Evolutionary conservation across 257 asterid genomes (phyloP).

Genomic region (Petunia axillaris): DNA sequence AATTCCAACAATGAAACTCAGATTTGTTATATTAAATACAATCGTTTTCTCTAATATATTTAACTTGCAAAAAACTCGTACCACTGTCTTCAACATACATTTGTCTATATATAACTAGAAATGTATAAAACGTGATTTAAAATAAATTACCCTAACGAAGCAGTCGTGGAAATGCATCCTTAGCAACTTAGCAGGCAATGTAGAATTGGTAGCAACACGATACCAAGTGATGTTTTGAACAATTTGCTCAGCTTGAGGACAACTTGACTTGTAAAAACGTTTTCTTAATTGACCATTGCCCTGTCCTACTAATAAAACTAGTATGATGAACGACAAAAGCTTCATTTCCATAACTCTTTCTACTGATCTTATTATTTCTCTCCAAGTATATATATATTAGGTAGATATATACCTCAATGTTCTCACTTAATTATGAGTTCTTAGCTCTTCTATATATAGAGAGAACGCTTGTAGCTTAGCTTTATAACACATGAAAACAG

Average conservation of each 20-base stretch:
- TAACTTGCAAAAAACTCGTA: too few relatives aligned
- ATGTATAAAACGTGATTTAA: too few relatives aligned
- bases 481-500: background rate
- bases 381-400: background rate
- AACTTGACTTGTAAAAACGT: conserved; percentile 36
- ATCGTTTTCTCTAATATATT: too few relatives aligned
- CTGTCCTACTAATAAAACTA: conserved; percentile 32
- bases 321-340: background rate
- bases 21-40: too few relatives aligned
- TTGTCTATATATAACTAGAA: background rate
- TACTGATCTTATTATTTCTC: background rate
- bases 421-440: background rate
- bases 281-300: conserved; percentile 39
- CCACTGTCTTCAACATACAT: background rate
- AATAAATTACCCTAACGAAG: conserved; percentile 42
- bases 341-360: background rate
- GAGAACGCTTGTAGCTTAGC: background rate
- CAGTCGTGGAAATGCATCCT: conserved; percentile 60
- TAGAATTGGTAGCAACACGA: conserved; percentile 37
- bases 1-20: background rate
- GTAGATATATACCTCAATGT: background rate
- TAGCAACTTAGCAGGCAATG: conserved; percentile 48
- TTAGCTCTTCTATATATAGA: background rate
- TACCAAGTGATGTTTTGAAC: conserved; percentile 37
- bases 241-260: conserved; percentile 46